phyloP scores from a whole-genome alignment of 2,329 filamentous ascomycete genomes.

The Ophidiomyces ophidiicola region DNA sequence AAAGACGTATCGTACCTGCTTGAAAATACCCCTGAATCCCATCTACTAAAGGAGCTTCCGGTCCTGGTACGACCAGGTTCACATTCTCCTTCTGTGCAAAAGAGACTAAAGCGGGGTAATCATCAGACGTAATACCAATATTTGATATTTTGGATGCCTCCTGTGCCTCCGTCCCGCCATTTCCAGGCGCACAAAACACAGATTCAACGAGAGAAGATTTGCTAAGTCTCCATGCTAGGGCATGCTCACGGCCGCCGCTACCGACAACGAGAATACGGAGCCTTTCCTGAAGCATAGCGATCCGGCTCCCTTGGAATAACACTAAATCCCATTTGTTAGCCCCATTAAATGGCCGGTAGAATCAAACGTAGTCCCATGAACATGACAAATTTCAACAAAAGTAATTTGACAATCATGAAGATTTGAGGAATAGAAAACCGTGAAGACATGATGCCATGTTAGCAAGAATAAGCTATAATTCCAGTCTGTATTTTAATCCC shows the following conservation, averaged over 20 bases:
- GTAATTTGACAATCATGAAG: too few species aligned
- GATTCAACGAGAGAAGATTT: slow-evolving; percentile 67
- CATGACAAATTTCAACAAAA: too few species aligned
- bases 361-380: too few species aligned
- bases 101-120: slow-evolving; percentile 64
- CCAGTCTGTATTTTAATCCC: too few species aligned
- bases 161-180: slow-evolving; percentile 68
- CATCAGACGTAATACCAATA: slow-evolving; percentile 56
- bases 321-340: not conserved
- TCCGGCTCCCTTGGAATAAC: not conserved
- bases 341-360: too few species aligned
- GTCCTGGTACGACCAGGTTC: slow-evolving; percentile 78
- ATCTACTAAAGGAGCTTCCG: slow-evolving; percentile 85
- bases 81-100: slow-evolving; percentile 62
- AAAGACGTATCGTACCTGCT: slow-evolving; percentile 34
- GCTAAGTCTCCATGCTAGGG: slow-evolving; percentile 83
- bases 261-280: slow-evolving; percentile 75
- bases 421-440: not conserved
- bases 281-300: slow-evolving; percentile 32
- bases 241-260: slow-evolving; percentile 89
- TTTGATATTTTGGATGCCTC: slow-evolving; percentile 57
- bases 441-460: too few species aligned
- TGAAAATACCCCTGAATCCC: slow-evolving; percentile 79
- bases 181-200: slow-evolving; percentile 60
- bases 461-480: too few species aligned